phyloP scores from a whole-genome alignment of 2,329 filamentous ascomycete species.

The Aspergillus alliaceus region DNA sequence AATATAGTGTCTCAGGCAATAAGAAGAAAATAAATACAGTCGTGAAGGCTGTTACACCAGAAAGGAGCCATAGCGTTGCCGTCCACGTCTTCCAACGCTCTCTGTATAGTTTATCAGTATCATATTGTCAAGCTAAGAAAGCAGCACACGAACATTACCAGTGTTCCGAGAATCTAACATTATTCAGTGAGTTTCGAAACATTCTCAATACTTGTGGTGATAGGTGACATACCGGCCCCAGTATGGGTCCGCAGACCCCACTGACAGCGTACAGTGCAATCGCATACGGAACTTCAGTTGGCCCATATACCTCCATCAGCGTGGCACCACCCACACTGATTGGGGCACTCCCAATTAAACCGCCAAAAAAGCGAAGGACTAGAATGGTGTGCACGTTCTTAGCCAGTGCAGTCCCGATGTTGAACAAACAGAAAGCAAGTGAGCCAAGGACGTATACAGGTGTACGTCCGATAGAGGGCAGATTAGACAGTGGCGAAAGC shows the following conservation, averaged over 20 bases:
- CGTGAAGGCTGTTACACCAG: not conserved
- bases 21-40: constrained; percentile 2
- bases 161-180: constrained; percentile 7
- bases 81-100: constrained; percentile 5
- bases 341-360: constrained; percentile 1
- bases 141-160: not conserved
- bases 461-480: constrained; percentile 12
- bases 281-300: not conserved
- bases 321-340: constrained; percentile 9
- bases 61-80: constrained; percentile 5
- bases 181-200: not conserved
- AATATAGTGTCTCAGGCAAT: constrained; percentile 8
- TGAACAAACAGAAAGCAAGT: constrained; percentile 13
- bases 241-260: constrained; percentile 7
- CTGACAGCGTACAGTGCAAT: constrained; percentile 9
- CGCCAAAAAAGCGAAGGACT: constrained; percentile 9
- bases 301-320: constrained; percentile 5
- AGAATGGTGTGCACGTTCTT: constrained; percentile 13
- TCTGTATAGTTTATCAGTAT: not conserved
- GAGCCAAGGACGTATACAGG: constrained; percentile 12
- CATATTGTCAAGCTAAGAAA: not conserved
- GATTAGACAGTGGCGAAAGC: constrained; percentile 10
- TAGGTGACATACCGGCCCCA: not conserved
- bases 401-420: constrained; percentile 12
- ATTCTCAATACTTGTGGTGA: not conserved